A percentile compares a stretch with the other conserved stretches of the same genome.
phyloP scores from a whole-genome alignment of 352 stramenopile species.

The Phytophthora boehmeriae region DNA sequence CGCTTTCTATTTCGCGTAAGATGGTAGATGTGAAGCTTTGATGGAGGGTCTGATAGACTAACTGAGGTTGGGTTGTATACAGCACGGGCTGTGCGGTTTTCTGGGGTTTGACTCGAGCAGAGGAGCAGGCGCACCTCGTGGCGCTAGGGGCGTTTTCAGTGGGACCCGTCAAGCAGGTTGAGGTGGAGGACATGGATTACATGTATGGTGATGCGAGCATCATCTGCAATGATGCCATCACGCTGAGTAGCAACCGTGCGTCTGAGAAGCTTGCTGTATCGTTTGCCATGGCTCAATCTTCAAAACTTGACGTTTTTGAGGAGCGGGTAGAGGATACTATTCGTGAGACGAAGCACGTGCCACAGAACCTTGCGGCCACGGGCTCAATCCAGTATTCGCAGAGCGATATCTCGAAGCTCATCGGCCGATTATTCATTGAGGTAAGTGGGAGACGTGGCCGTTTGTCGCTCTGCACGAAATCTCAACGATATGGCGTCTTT shows the following conservation, averaged over 20 bases:
- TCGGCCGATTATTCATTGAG: constrained; percentile 91
- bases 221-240: constrained; percentile 88
- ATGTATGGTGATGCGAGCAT: constrained; percentile 72
- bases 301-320: constrained; percentile 94
- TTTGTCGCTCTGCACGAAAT: not conserved
- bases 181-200: constrained; percentile 92
- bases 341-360: constrained; percentile 88
- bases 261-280: constrained; percentile 92
- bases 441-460: constrained; percentile 21
- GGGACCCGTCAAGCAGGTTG: constrained; percentile 79
- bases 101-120: constrained; percentile 84
- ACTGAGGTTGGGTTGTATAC: constrained; percentile 1
- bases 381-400: constrained; percentile 92
- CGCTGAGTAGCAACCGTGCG: constrained; percentile 76
- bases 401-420: constrained; percentile 91
- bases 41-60: not conserved
- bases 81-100: constrained; percentile 90
- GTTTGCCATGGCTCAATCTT: constrained; percentile 93
- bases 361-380: constrained; percentile 84
- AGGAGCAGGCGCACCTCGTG: constrained; percentile 80
- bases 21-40: constrained; percentile 1
- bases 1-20: constrained; percentile 87
- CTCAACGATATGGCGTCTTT: constrained; percentile 3
- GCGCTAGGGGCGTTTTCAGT: constrained; percentile 66
- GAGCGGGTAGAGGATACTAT: constrained; percentile 89